Base-by-base conservation (phyloP, 2,329 filamentous ascomycete genomes). In the Aspergillus jensenii region DNA sequence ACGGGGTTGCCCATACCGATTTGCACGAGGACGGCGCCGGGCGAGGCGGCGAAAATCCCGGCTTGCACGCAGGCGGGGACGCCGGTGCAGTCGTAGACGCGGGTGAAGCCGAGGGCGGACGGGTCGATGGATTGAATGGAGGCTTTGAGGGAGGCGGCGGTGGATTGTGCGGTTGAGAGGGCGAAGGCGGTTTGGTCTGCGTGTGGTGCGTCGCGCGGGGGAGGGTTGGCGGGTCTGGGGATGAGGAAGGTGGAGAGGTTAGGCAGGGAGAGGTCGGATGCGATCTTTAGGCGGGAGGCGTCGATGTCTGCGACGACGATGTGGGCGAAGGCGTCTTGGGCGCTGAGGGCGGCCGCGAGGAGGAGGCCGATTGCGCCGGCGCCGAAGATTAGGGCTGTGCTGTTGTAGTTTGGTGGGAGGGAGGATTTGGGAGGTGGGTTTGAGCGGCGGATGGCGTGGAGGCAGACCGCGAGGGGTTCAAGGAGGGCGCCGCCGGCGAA, bases 231-330 rank as follows among this genome's bases (percentile, higher is more conserved):
- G 65, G 64, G 46, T 67, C 65, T 69, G 15, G 74, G 72, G 33
- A 79, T 73, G 1, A 77, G 67, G 35, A 65, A 66, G 19, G 77
- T 74, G 57, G 74, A 73, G 6, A 75, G 60, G 1, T 69, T 70
- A 8, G 47, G 47, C 14, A 76, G 67, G 0, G 66, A 68, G 9
- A 80, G 68, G 5, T 64, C 65, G n/a, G 71, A 67, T 0, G 84
- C 84, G 59, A 87, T 87, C 43, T 81, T 74, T 9, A 87, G 71
- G 19, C 85, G 74, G 15, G 82, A 79, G 9, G 73, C 74, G 65
- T 87, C 83, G 45, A 87, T 87, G 62, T 88, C 85, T 12, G 84
- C 84, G 54, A 87, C 82, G 1, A 86, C 74, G 19, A 87, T 82
- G 11, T 76, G 79, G 3, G 76, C 72, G 40, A 84, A 84, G 33